phyloP scores from a whole-genome alignment of 2,329 filamentous ascomycete genomes.

The Aspergillus sp. region DNA sequence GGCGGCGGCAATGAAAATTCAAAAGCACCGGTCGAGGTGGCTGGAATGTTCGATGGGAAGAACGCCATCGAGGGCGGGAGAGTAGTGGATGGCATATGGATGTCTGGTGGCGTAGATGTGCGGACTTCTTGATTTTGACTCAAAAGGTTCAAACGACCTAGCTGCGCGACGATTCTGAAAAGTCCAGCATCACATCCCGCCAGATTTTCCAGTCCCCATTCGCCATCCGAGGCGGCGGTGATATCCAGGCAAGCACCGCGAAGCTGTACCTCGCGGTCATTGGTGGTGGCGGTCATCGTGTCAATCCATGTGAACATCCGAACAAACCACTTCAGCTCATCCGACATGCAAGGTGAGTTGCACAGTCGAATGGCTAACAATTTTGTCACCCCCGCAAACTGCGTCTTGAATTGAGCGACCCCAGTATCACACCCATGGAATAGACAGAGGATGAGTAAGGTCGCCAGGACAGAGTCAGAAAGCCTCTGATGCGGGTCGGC shows the following conservation, averaged over 20 bases:
- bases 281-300: slow-evolving; percentile 86
- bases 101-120: slow-evolving; percentile 10
- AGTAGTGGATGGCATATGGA: slow-evolving; percentile 24
- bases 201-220: slow-evolving; percentile 78
- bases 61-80: slow-evolving; percentile 40
- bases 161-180: slow-evolving; percentile 81
- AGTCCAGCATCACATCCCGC: slow-evolving; percentile 83
- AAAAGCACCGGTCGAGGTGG: slow-evolving; percentile 34
- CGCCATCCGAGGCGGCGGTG: slow-evolving; percentile 64
- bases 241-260: slow-evolving; percentile 64
- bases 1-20: slow-evolving; percentile 32
- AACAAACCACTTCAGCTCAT: slow-evolving; percentile 77
- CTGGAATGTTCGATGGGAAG: slow-evolving; percentile 22
- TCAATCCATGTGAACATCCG: slow-evolving; percentile 94
- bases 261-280: slow-evolving; percentile 85
- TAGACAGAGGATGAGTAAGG: slow-evolving; percentile 82
- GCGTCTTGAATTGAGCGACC: slow-evolving; percentile 87
- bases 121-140: slow-evolving; percentile 62
- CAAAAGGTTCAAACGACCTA: slow-evolving; percentile 81
- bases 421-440: slow-evolving; percentile 94
- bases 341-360: slow-evolving; percentile 62
- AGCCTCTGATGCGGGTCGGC: slow-evolving; percentile 73
- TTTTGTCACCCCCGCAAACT: slow-evolving; percentile 91
- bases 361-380: slow-evolving; percentile 75
- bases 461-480: slow-evolving; percentile 84